A percentile compares a stretch with the other conserved stretches of the same genome.
phyloP scores from a whole-genome alignment of 2,329 filamentous ascomycete species.

The Ascomycota sp. region DNA sequence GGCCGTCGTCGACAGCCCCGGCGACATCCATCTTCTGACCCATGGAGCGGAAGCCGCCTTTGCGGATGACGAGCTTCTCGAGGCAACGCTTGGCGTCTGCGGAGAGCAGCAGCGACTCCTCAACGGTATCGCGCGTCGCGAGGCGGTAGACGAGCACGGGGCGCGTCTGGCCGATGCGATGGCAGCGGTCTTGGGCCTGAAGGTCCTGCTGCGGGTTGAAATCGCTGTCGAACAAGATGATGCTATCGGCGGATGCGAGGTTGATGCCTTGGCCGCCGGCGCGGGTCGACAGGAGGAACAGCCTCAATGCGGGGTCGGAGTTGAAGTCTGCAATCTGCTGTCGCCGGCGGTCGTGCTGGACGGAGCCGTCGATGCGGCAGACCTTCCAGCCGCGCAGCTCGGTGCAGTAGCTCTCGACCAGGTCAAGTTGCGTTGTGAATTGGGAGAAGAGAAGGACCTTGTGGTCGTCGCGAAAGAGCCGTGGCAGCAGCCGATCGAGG shows the following conservation, averaged over 20 bases:
- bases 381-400: constrained; percentile 61
- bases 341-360: constrained; percentile 52
- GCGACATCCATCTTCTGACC: constrained; percentile 34
- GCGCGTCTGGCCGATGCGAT: constrained; percentile 80
- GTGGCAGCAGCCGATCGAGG: constrained; percentile 65
- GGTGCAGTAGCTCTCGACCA: constrained; percentile 66
- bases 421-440: constrained; percentile 84
- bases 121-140: constrained; percentile 81
- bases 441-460: constrained; percentile 95
- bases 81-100: constrained; percentile 82
- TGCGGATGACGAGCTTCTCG: constrained; percentile 89
- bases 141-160: constrained; percentile 89
- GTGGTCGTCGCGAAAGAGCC: constrained; percentile 53
- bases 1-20: constrained; percentile 20
- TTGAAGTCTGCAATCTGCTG: constrained; percentile 59
- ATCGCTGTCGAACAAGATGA: constrained; percentile 71
- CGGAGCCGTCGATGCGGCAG: constrained; percentile 79
- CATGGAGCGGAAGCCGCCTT: constrained; percentile 63
- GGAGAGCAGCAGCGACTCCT: constrained; percentile 67
- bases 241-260: constrained; percentile 74
- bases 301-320: constrained; percentile 37
- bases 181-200: constrained; percentile 86
- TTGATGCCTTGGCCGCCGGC: constrained; percentile 94
- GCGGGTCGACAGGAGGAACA: constrained; percentile 78
- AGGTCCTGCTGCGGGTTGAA: constrained; percentile 97